Evolutionary conservation across 2,329 filamentous ascomycete species (phyloP).

Genomic region (Shiraia sp.): DNA sequence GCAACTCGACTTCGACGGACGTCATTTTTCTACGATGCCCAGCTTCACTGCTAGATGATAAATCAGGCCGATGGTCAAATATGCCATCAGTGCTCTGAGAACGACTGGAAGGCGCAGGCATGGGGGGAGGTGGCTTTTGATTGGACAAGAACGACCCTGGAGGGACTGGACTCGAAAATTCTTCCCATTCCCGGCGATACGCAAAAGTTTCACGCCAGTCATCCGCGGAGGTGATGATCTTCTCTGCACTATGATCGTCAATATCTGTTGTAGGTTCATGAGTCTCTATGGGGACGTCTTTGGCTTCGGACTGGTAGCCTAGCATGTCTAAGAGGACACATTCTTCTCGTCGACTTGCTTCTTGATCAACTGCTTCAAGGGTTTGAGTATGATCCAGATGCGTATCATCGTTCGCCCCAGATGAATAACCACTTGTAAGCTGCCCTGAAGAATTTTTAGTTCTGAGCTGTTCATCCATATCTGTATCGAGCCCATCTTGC

Average conservation of each 20-base stretch:
- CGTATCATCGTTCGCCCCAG: background rate
- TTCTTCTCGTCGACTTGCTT: constrained; percentile 52
- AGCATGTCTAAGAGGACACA: constrained; percentile 50
- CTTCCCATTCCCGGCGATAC: constrained; percentile 57
- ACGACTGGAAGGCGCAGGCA: background rate
- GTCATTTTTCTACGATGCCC: constrained; percentile 1
- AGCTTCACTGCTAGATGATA: constrained; percentile 2
- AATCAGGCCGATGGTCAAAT: too few species aligned
- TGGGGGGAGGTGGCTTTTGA: constrained; percentile 9
- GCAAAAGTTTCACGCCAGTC: constrained; percentile 54
- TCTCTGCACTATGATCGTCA: constrained; percentile 17
- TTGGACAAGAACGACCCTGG: constrained; percentile 21
- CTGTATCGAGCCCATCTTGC: background rate
- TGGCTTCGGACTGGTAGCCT: constrained; percentile 24
- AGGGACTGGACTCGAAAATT: constrained; percentile 19
- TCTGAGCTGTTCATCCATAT: background rate
- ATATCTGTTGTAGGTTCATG: constrained; percentile 27
- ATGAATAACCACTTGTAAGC: constrained; percentile 5
- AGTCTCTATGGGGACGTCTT: constrained; percentile 17
- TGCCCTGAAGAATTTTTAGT: constrained; percentile 6
- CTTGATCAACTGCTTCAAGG: constrained; percentile 52
- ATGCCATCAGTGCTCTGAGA: background rate
- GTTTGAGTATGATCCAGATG: constrained; percentile 1
- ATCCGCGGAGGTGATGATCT: constrained; percentile 40
- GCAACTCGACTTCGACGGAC: constrained; percentile 18